Percentiles rank a stretch among this genome's conserved stretches.
phyloP scores from a whole-genome alignment of 2,329 filamentous ascomycete species.

The Anisogramma anomala region DNA sequence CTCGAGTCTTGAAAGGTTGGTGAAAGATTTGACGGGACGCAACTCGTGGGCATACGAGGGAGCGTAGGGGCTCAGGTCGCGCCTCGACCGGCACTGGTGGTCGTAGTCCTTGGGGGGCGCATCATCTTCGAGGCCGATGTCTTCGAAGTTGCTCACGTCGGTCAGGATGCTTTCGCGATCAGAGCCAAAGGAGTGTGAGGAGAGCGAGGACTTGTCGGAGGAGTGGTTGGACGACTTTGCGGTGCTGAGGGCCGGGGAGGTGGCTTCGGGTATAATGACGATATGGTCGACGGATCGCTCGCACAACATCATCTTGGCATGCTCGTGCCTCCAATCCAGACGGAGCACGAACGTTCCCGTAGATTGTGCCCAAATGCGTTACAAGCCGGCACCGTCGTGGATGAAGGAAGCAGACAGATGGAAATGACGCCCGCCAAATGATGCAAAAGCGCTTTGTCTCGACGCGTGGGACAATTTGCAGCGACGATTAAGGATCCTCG shows the following conservation, averaged over 20 bases:
- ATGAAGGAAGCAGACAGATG: too few species aligned
- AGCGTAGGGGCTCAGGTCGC: conserved; percentile 37
- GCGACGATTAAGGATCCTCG: too few species aligned
- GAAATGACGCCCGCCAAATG: too few species aligned
- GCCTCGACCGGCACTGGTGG: conserved; percentile 26
- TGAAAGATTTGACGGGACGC: conserved; percentile 22
- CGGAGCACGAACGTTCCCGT: too few species aligned
- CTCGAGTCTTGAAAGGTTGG: conserved; percentile 18
- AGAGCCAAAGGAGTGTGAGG: conserved; percentile 45
- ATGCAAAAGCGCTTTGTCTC: too few species aligned
- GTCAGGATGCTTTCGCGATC: conserved; percentile 59
- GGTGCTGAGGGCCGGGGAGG: conserved; percentile 63
- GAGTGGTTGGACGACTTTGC: conserved; percentile 89
- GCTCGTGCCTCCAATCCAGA: neutral
- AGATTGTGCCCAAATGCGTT: too few species aligned
- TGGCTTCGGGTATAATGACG: conserved; percentile 31
- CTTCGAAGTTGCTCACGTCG: conserved; percentile 79
- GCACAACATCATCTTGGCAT: conserved; percentile 30
- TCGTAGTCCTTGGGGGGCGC: conserved; percentile 23
- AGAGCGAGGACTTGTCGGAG: conserved; percentile 69
- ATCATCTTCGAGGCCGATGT: conserved; percentile 72
- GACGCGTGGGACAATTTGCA: too few species aligned
- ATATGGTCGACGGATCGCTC: conserved; percentile 27
- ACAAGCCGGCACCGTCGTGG: too few species aligned
- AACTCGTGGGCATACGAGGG: conserved; percentile 33